Evolutionary conservation across 345 rosid species (phyloP).

Genomic region (Eucalyptus curtisii): DNA sequence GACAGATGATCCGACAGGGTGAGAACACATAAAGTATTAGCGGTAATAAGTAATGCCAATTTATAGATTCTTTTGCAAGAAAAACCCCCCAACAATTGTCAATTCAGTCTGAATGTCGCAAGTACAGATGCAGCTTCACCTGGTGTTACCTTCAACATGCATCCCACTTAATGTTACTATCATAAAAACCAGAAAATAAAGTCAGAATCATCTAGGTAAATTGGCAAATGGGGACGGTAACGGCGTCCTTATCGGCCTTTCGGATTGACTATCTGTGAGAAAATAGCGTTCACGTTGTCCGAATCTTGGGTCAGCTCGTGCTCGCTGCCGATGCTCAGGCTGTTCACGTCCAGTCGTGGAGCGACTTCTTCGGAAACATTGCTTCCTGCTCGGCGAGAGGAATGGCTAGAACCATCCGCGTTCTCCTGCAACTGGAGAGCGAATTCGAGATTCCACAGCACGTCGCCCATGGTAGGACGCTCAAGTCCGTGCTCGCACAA

Average conservation of each 20-base stretch:
- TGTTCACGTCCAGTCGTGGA: background rate
- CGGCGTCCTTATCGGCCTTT: constrained; percentile 30
- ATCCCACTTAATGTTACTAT: background rate
- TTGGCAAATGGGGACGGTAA: background rate
- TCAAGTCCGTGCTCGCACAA: constrained; percentile 33
- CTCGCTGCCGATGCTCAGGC: constrained; percentile 15
- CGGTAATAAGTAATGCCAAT: background rate
- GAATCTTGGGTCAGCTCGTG: constrained; percentile 6
- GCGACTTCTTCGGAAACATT: constrained; percentile 4
- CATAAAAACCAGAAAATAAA: background rate
- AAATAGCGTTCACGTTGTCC: constrained; percentile 19
- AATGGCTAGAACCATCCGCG: constrained; percentile 9
- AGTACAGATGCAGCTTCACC: background rate
- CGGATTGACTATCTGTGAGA: constrained; percentile 54
- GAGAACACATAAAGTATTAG: background rate
- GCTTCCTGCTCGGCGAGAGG: constrained; percentile 3
- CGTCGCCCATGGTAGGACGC: constrained; percentile 70
- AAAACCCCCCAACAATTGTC: background rate
- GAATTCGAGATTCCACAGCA: constrained; percentile 60
- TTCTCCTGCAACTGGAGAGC: constrained; percentile 50
- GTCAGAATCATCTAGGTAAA: background rate
- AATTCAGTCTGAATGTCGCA: background rate
- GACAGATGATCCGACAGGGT: background rate
- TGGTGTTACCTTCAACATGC: background rate
- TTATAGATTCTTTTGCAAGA: background rate